Evolutionary conservation across 2,329 filamentous ascomycete species (phyloP).

Genomic region (Penicillium sp.): DNA sequence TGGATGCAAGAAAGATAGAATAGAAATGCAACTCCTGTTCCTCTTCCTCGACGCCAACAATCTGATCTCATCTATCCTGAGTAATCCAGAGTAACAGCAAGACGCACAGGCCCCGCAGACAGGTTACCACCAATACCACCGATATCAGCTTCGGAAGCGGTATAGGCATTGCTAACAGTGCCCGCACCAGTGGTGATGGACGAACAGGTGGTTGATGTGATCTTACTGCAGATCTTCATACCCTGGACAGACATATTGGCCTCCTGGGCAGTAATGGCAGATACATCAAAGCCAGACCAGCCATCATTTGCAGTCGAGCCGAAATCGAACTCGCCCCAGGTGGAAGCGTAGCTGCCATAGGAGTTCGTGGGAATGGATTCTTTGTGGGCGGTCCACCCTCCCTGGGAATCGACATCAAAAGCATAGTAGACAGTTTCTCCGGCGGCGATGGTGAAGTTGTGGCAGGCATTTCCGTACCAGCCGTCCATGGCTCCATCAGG

Average conservation of each 20-base stretch:
- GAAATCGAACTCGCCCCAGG: constrained; percentile 39
- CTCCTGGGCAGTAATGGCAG: constrained; percentile 35
- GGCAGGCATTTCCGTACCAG: constrained; percentile 35
- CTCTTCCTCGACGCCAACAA: not conserved
- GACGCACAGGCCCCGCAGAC: constrained; percentile 22
- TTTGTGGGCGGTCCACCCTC: constrained; percentile 32
- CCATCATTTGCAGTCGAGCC: constrained; percentile 26
- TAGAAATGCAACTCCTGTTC: not conserved
- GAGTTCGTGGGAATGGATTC: constrained; percentile 27
- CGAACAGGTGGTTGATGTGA: constrained; percentile 28
- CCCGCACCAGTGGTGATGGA: constrained; percentile 25
- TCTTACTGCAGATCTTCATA: constrained; percentile 36
- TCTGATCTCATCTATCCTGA: constrained; percentile 18
- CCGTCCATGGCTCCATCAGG: constrained; percentile 33
- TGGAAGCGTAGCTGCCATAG: constrained; percentile 29
- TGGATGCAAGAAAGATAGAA: constrained; percentile 3
- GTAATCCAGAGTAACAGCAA: constrained; percentile 31
- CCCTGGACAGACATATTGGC: constrained; percentile 32
- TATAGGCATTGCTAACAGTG: constrained; percentile 34
- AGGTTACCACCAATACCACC: constrained; percentile 39
- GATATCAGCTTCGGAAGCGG: constrained; percentile 21
- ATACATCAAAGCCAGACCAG: constrained; percentile 37
- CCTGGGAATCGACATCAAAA: constrained; percentile 37
- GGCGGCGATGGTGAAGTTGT: constrained; percentile 30
- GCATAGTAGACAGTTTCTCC: constrained; percentile 39